A percentile compares a stretch with the other conserved stretches of the same genome.
Conservation (phyloP, 1,284 basidiomycete genomes). For the Rhodofomes roseus region DNA sequence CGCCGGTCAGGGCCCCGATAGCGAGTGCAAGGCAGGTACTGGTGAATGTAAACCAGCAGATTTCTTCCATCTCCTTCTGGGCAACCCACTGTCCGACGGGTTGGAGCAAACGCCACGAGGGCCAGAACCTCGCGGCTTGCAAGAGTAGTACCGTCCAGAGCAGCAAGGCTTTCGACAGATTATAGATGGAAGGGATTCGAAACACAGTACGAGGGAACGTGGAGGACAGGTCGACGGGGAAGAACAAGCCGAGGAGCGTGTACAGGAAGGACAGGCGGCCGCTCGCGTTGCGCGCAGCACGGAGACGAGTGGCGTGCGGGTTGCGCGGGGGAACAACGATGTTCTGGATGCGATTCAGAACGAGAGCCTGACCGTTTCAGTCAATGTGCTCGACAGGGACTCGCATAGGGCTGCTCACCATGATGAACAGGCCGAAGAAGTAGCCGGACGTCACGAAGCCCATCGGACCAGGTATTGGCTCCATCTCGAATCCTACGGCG, state of each 20-base stretch:
- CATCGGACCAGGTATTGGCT: constrained; percentile 53
- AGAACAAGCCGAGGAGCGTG: constrained; percentile 35
- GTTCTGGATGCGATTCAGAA: constrained; percentile 72
- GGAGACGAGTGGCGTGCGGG: constrained; percentile 26
- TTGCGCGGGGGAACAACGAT: constrained; percentile 66
- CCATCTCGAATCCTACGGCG: constrained; percentile 1
- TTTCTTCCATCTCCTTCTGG: constrained; percentile 49
- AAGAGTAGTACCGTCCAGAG: constrained; percentile 56
- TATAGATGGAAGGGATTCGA: constrained; percentile 60
- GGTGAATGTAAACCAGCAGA: constrained; percentile 72
- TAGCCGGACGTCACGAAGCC: constrained; percentile 71
- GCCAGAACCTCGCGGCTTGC: constrained; percentile 47
- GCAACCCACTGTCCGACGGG: constrained; percentile 44
- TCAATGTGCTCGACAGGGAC: not conserved
- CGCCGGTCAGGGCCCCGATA: constrained; percentile 60
- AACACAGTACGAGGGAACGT: constrained; percentile 54
- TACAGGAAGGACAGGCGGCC: constrained; percentile 17
- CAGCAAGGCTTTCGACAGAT: constrained; percentile 49
- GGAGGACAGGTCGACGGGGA: constrained; percentile 61
- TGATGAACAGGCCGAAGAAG: constrained; percentile 55
- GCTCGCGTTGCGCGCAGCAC: constrained; percentile 20
- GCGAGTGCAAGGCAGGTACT: constrained; percentile 61
- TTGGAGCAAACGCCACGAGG: constrained; percentile 27
- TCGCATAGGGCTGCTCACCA: constrained; percentile 40
- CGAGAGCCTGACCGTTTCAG: constrained; percentile 44